phyloP scores from a whole-genome alignment of 768 basidiomycete species.

The Galerina sulciceps region DNA sequence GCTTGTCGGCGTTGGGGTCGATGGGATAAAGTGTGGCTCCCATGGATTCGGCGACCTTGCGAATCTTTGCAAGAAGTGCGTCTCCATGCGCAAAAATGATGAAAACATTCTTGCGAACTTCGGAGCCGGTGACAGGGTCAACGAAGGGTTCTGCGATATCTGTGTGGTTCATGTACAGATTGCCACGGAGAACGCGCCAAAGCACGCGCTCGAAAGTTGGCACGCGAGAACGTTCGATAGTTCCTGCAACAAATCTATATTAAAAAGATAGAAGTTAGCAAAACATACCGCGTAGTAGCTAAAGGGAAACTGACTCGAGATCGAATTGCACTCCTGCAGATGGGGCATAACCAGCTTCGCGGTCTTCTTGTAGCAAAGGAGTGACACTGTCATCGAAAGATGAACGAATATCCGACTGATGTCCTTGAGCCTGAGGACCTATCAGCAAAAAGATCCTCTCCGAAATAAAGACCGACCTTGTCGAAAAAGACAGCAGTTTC shows the following conservation, averaged over 20 bases:
- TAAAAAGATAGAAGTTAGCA: not conserved
- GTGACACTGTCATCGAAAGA: conserved; percentile 93
- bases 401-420: conserved; percentile 77
- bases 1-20: conserved; percentile 92
- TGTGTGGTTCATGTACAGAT: conserved; percentile 98
- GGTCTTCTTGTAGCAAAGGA: conserved; percentile 90
- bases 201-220: conserved; percentile 96
- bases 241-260: conserved; percentile 91
- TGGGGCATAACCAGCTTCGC: conserved; percentile 62
- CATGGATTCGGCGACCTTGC: conserved; percentile 99
- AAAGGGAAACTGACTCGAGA: conserved; percentile 74
- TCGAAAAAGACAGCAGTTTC: conserved; percentile 98
- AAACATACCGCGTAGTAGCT: not conserved
- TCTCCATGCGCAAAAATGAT: conserved; percentile 99
- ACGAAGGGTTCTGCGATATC: conserved; percentile 94
- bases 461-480: conserved; percentile 49
- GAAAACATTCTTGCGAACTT: conserved; percentile 97
- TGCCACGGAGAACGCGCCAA: conserved; percentile 97
- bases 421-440: conserved; percentile 68
- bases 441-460: not conserved
- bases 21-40: conserved; percentile 97
- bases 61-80: conserved; percentile 91
- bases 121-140: conserved; percentile 79
- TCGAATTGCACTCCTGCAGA: conserved; percentile 68
- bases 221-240: conserved; percentile 90